Evolutionary conservation across 768 basidiomycete genomes (phyloP).

Genomic region (Hemileccinum impolitum): DNA sequence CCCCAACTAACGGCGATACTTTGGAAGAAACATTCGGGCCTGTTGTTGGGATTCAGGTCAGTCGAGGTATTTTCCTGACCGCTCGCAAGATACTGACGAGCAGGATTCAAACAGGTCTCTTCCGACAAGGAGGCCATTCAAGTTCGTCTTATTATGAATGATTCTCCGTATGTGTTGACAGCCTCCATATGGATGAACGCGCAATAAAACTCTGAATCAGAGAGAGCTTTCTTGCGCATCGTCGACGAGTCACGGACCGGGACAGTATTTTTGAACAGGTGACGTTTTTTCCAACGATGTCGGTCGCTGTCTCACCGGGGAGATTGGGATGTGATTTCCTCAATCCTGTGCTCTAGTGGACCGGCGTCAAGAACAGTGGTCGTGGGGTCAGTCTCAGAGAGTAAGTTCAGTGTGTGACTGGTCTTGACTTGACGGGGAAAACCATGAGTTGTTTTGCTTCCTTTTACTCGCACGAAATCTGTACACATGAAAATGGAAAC

Average conservation of each 20-base stretch:
- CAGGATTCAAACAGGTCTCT: slow-evolving; percentile 46
- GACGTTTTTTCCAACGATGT: not conserved
- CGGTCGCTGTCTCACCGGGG: not conserved
- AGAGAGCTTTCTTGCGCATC: slow-evolving; percentile 56
- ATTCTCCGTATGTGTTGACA: slow-evolving; percentile 92
- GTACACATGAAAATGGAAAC: slow-evolving; percentile 82
- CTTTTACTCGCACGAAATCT: slow-evolving; percentile 76
- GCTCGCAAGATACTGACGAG: not conserved
- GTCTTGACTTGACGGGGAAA: not conserved
- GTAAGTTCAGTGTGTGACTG: slow-evolving; percentile 82
- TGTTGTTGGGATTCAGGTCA: slow-evolving; percentile 85
- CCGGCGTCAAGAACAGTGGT: slow-evolving; percentile 91
- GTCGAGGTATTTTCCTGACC: not conserved
- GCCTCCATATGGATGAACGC: slow-evolving; percentile 92
- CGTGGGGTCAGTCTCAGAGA: slow-evolving; percentile 87
- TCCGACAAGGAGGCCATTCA: slow-evolving; percentile 88
- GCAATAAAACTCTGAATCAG: slow-evolving; percentile 54
- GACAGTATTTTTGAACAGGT: slow-evolving; percentile 92
- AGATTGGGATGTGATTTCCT: slow-evolving; percentile 71
- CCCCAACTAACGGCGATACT: too few relatives aligned
- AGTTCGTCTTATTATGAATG: slow-evolving; percentile 94
- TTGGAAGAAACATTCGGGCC: slow-evolving; percentile 95
- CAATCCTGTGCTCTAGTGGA: slow-evolving; percentile 94
- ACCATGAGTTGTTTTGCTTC: too few relatives aligned
- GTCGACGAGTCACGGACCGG: slow-evolving; percentile 80